Percentiles rank a stretch among this genome's conserved stretches.
Evolutionary conservation across 2,329 filamentous ascomycete genomes (phyloP).

Genomic region (Fusarium coffeatum): DNA sequence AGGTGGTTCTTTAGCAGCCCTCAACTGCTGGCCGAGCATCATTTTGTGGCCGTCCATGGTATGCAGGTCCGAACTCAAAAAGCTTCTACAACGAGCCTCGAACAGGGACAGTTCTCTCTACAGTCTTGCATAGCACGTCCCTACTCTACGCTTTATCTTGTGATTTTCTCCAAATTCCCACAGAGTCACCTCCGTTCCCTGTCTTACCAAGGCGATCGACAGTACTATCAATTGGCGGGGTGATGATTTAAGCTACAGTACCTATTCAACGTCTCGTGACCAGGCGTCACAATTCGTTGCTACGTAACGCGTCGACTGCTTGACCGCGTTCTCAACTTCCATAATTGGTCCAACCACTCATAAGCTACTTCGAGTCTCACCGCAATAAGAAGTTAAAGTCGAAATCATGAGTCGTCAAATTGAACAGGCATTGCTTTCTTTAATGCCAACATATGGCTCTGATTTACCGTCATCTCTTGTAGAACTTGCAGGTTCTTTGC

Average conservation of each 20-base stretch:
- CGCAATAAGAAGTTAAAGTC: neutral
- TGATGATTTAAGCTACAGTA: conserved; percentile 4
- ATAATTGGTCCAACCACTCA: neutral
- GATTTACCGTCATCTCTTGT: conserved; percentile 76
- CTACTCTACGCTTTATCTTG: neutral
- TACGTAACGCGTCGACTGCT: conserved; percentile 22
- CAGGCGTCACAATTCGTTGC: conserved; percentile 22
- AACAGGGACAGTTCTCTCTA: neutral
- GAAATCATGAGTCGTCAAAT: conserved; percentile 73
- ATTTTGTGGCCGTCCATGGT: neutral
- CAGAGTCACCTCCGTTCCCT: conserved; percentile 16
- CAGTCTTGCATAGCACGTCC: neutral
- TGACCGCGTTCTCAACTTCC: conserved; percentile 22
- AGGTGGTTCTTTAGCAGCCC: neutral
- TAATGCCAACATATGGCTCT: conserved; percentile 78
- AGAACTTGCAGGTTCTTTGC: conserved; percentile 76
- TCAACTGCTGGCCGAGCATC: neutral
- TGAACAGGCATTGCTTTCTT: conserved; percentile 76
- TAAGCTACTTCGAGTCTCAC: neutral
- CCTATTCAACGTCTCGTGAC: conserved; percentile 28
- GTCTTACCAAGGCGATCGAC: conserved; percentile 22
- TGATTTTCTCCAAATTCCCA: neutral
- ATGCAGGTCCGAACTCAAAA: conserved; percentile 14
- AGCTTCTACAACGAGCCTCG: neutral
- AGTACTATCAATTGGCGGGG: conserved; percentile 14